Conservation (phyloP, 2,329 filamentous ascomycete genomes). For the Arthrobotrys musiformis region DNA sequence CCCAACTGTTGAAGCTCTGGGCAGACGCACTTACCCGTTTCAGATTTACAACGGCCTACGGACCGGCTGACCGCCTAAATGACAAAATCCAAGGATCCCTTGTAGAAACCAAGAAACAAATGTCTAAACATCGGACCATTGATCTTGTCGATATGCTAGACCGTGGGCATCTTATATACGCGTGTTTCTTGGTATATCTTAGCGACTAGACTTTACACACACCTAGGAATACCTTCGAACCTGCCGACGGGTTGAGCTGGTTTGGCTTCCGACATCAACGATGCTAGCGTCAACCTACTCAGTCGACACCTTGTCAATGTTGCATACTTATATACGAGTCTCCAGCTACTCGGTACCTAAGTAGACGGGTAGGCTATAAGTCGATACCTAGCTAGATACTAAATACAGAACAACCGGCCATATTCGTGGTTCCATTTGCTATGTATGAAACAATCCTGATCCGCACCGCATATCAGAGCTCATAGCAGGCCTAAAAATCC, state of each 20-base stretch:
- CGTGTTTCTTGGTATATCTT: slow-evolving; percentile 7
- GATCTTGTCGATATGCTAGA: slow-evolving; percentile 3
- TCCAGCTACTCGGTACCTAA: too few species aligned
- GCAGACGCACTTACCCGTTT: slow-evolving; percentile 43
- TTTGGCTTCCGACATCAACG: slow-evolving; percentile 18
- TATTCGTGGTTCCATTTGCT: too few species aligned
- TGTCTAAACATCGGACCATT: slow-evolving; percentile 14
- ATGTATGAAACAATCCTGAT: too few species aligned
- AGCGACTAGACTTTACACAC: neutral
- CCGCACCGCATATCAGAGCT: neutral
- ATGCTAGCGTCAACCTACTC: neutral
- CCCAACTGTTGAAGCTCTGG: slow-evolving; percentile 13
- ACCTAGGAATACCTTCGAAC: neutral
- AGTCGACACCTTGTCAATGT: neutral
- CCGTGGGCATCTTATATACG: neutral
- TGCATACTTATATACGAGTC: neutral
- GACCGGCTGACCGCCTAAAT: slow-evolving; percentile 52
- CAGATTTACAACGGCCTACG: slow-evolving; percentile 48
- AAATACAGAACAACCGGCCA: neutral
- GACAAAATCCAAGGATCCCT: neutral
- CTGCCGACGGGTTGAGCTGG: slow-evolving; percentile 28
- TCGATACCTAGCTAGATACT: neutral
- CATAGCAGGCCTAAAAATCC: neutral
- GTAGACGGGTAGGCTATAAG: too few species aligned
- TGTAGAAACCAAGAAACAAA: slow-evolving; percentile 18